phyloP scores from a whole-genome alignment of 345 rosid genomes.

The Camelina laxa region DNA sequence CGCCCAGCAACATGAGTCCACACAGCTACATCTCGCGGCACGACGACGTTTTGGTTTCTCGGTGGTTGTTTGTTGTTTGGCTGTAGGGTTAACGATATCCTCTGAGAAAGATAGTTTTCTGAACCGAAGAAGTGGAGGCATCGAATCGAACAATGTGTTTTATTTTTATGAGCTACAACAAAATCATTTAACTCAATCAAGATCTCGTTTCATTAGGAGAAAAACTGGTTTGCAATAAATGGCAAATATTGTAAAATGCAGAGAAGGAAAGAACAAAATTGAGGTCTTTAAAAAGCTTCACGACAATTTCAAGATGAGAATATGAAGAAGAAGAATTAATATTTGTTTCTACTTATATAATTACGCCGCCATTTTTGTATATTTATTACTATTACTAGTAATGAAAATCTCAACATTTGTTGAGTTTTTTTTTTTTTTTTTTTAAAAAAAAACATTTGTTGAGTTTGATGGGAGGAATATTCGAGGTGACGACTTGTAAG shows the following conservation, averaged over 20 bases:
- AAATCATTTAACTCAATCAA: neutral
- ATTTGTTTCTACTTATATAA: constrained; percentile 2
- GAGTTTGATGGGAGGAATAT: constrained; percentile 7
- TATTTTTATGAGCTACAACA: neutral
- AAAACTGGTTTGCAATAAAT: neutral
- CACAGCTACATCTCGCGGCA: constrained; percentile 52
- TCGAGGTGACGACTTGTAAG: constrained; percentile 22
- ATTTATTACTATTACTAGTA: neutral
- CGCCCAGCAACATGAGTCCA: constrained; percentile 64
- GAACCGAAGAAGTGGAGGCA: constrained; percentile 61
- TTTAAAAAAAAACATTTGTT: constrained; percentile 22
- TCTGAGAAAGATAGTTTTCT: constrained; percentile 54
- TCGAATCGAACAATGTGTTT: constrained; percentile 15
- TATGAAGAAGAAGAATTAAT: neutral
- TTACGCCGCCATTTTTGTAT: neutral
- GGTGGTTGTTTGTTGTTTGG: constrained; percentile 22
- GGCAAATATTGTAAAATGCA: neutral
- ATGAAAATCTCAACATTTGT: constrained; percentile 2
- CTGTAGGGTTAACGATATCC: constrained; percentile 14
- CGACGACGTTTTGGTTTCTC: constrained; percentile 37
- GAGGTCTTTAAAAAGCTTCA: neutral
- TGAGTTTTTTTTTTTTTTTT: too few species aligned
- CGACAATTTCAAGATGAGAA: neutral
- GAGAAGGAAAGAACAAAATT: neutral
- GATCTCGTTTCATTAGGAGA: neutral